Conservation (phyloP, 2,329 filamentous ascomycete species). For the Chrysoporthe cubensis region DNA sequence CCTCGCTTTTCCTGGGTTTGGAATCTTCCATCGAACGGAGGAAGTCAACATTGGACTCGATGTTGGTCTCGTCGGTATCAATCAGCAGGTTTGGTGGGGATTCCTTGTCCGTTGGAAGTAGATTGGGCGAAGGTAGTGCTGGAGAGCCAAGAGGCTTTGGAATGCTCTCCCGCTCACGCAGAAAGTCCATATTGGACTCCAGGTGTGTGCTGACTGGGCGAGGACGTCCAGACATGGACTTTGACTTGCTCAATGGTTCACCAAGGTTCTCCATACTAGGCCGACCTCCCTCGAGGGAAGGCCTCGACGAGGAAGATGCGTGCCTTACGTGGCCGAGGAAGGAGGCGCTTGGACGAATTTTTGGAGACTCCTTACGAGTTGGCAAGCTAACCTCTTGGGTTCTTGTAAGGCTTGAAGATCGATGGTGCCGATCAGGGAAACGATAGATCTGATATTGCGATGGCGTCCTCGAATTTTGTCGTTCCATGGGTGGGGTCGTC, state of each 20-base stretch:
- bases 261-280: slow-evolving; percentile 63
- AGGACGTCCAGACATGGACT: slow-evolving; percentile 49
- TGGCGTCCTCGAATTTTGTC: slow-evolving; percentile 42
- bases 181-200: slow-evolving; percentile 79
- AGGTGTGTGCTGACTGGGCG: slow-evolving; percentile 83
- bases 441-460: slow-evolving; percentile 48
- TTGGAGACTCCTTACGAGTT: slow-evolving; percentile 24
- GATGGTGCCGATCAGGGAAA: slow-evolving; percentile 46
- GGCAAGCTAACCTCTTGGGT: slow-evolving; percentile 35
- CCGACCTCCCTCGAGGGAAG: slow-evolving; percentile 73
- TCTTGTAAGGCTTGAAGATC: slow-evolving; percentile 46
- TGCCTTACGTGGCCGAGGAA: slow-evolving; percentile 46
- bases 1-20: slow-evolving; percentile 63
- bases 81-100: slow-evolving; percentile 47
- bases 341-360: slow-evolving; percentile 35
- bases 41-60: slow-evolving; percentile 82
- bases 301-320: slow-evolving; percentile 57
- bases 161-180: slow-evolving; percentile 74
- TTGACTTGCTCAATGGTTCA: slow-evolving; percentile 61
- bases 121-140: slow-evolving; percentile 39
- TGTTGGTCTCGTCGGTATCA: slow-evolving; percentile 63
- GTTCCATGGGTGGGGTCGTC: slow-evolving; percentile 64
- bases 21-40: slow-evolving; percentile 74
- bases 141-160: slow-evolving; percentile 46
- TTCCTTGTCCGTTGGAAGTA: slow-evolving; percentile 39